Evolutionary conservation across 805 yeast genomes (phyloP).

Genomic region (Wickerhamomyces kurtzmanii): DNA sequence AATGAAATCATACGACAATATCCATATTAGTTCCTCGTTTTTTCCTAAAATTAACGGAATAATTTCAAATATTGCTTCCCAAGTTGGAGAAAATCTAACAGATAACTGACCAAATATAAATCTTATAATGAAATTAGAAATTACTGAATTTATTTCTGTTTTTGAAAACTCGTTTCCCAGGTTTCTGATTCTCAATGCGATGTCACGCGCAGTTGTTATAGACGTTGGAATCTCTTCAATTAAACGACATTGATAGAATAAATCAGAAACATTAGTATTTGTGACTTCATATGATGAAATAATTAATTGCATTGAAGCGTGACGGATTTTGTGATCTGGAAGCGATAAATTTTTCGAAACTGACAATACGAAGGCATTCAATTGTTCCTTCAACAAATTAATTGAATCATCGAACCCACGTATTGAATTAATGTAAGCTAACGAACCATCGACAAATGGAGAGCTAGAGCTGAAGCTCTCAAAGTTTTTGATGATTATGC

Average conservation of each 20-base stretch:
- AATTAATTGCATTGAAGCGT: slow-evolving; percentile 39
- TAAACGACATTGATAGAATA: slow-evolving; percentile 39
- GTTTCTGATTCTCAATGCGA: slow-evolving; percentile 57
- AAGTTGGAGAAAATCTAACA: slow-evolving; percentile 73
- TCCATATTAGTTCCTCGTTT: slow-evolving; percentile 45
- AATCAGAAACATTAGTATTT: slow-evolving; percentile 23
- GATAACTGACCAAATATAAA: slow-evolving; percentile 63
- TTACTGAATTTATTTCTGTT: slow-evolving; percentile 14
- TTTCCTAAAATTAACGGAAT: slow-evolving; percentile 36
- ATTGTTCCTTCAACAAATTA: slow-evolving; percentile 1
- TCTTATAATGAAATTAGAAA: slow-evolving; percentile 24
- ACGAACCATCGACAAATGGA: no score
- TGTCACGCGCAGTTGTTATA: slow-evolving; percentile 64
- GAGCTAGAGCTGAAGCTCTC: no score
- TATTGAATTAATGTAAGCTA: slow-evolving; percentile 12
- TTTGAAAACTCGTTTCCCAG: slow-evolving; percentile 35
- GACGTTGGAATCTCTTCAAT: slow-evolving; percentile 69
- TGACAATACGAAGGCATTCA: slow-evolving; percentile 9
- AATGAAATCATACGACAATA: slow-evolving; percentile 28
- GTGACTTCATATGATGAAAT: slow-evolving; percentile 16
- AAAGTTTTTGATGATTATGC: no score
- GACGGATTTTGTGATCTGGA: slow-evolving; percentile 43
- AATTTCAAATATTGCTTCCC: slow-evolving; percentile 66
- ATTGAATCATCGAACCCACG: slow-evolving; percentile 9
- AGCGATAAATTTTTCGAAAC: slow-evolving; percentile 29